Percentiles rank a stretch among this genome's conserved stretches.
Evolutionary conservation across 441 rosid genomes (phyloP).

Genomic region (Adansonia gregorii): DNA sequence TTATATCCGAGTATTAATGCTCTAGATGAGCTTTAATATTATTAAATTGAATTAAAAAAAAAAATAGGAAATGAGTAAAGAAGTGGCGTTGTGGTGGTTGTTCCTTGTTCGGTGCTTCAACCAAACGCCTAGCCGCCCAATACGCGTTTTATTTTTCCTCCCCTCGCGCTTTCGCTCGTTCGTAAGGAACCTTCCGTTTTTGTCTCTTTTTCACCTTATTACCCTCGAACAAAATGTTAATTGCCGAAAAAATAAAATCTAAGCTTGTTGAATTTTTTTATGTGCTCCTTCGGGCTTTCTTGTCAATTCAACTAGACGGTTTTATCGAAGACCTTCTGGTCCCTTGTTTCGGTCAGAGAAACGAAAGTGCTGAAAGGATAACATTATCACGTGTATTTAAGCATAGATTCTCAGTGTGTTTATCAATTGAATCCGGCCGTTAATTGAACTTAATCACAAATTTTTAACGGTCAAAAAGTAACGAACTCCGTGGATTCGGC

Average conservation of each 20-base stretch:
- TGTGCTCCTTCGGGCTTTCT: constrained; percentile 31
- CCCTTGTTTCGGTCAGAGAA: constrained; percentile 37
- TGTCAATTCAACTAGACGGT: constrained; percentile 40
- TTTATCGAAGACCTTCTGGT: constrained; percentile 27
- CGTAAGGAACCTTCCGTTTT: constrained; percentile 28
- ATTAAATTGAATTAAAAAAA: constrained; percentile 10
- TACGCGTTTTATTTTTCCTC: constrained; percentile 56
- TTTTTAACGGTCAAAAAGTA: constrained; percentile 16
- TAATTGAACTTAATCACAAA: not conserved
- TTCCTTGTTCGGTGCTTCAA: constrained; percentile 88
- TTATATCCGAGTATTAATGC: constrained; percentile 52
- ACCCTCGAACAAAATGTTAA: not conserved
- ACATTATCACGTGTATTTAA: constrained; percentile 40
- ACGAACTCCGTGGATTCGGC: constrained; percentile 14
- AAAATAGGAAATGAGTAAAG: constrained; percentile 28
- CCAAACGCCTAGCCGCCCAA: constrained; percentile 87
- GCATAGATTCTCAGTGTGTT: not conserved
- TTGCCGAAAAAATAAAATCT: not conserved
- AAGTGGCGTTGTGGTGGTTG: constrained; percentile 59
- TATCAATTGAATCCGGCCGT: constrained; percentile 35
- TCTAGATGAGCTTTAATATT: constrained; percentile 39
- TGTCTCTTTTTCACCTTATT: constrained; percentile 25
- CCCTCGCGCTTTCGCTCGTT: constrained; percentile 43
- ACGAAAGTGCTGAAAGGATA: constrained; percentile 31
- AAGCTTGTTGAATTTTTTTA: not conserved